Conservation (phyloP, 108 stramenopile genomes). For the Cylindrotheca closterium region DNA sequence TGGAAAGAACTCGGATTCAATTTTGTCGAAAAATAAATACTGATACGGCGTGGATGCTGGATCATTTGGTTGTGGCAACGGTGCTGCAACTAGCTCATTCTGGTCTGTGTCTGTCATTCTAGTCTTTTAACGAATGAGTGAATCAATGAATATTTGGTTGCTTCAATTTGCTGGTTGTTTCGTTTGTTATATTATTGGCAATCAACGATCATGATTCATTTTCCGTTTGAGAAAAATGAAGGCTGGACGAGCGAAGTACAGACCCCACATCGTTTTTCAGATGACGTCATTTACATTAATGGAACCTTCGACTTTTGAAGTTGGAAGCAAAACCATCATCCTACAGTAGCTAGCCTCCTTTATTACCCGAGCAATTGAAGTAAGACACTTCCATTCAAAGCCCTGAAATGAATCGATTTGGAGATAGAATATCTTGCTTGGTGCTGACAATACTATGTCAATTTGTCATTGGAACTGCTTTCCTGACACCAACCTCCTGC, state of each 20-base stretch:
- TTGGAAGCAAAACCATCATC: neutral
- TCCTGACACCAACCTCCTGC: conserved; percentile 1
- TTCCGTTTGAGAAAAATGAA: neutral
- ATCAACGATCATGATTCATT: too few species aligned
- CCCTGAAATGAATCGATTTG: neutral
- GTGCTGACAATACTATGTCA: neutral
- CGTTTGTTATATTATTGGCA: too few species aligned
- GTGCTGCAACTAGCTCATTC: neutral
- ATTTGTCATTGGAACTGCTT: conserved; percentile 12
- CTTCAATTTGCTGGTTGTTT: too few species aligned
- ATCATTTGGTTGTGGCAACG: conserved; percentile 11
- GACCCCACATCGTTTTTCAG: too few species aligned
- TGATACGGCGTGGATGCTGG: conserved; percentile 7
- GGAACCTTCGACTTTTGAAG: neutral
- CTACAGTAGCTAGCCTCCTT: neutral
- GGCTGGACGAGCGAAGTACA: too few species aligned
- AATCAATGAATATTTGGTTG: neutral
- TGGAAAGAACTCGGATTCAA: conserved; percentile 13
- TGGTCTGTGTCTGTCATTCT: neutral
- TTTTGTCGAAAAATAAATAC: conserved; percentile 19
- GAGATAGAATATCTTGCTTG: neutral
- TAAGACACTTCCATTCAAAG: neutral
- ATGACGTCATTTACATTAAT: too few species aligned
- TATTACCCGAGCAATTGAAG: neutral
- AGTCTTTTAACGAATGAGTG: neutral